A percentile compares a stretch with the other conserved stretches of the same genome.
Conservation (phyloP, 1,284 basidiomycete species). For the Cutaneotrichosporon mucoides region DNA sequence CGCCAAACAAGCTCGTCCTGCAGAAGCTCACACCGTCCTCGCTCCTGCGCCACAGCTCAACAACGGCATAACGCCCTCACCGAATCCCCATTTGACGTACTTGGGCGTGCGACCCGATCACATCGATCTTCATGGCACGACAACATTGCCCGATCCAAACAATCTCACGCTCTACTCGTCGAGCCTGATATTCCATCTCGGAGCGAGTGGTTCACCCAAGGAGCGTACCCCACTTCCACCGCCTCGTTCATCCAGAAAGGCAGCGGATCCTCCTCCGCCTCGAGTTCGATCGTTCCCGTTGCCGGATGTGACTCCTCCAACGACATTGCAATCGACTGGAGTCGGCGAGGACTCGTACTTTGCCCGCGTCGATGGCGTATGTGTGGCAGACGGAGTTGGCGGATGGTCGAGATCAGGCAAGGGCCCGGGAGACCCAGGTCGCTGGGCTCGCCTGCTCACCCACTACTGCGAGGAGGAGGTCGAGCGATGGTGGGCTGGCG, state of each 20-base stretch:
- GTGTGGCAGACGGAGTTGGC: conserved; percentile 50
- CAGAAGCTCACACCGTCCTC: conserved; percentile 22
- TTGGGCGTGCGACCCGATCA: conserved; percentile 10
- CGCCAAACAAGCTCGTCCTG: conserved; percentile 18
- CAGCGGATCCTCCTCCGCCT: conserved; percentile 27
- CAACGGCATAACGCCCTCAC: conserved; percentile 1
- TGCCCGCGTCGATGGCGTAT: conserved; percentile 41
- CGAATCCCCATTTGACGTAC: conserved; percentile 9
- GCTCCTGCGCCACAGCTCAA: conserved; percentile 17
- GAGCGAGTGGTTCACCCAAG: conserved; percentile 38
- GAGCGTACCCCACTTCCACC: conserved; percentile 25
- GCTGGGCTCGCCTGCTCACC: conserved; percentile 45
- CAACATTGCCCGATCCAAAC: conserved; percentile 16
- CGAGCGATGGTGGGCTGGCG: conserved; percentile 39
- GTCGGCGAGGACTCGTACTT: conserved; percentile 51
- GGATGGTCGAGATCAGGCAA: conserved; percentile 42
- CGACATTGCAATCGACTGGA: conserved; percentile 19
- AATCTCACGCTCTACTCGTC: conserved; percentile 28
- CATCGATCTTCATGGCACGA: neutral
- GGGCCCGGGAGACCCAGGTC: conserved; percentile 42
- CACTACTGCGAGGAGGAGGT: conserved; percentile 47
- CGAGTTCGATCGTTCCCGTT: conserved; percentile 37
- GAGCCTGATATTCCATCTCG: conserved; percentile 40
- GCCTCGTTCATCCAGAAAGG: neutral
- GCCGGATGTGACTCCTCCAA: conserved; percentile 32